Conservation (phyloP, 768 basidiomycete species). For the Boletus sensibilis region DNA sequence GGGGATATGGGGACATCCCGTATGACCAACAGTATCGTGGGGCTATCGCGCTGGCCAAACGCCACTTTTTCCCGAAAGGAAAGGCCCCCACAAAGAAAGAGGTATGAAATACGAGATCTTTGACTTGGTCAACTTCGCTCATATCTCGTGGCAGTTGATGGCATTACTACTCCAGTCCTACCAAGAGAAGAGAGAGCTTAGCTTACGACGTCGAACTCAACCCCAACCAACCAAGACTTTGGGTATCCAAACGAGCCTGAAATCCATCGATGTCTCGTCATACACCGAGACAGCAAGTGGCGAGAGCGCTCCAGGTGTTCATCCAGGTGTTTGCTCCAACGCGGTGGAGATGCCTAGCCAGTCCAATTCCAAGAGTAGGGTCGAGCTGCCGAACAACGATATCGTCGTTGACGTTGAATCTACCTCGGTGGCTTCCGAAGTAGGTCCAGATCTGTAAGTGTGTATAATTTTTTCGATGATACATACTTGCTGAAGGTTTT, state of each 20-base stretch:
- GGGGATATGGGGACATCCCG: constrained; percentile 29
- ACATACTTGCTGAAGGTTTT: neutral
- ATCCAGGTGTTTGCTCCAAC: neutral
- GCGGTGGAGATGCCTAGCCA: neutral
- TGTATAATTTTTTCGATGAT: neutral
- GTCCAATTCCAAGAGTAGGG: neutral
- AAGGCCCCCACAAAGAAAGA: constrained; percentile 25
- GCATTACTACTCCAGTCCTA: constrained; percentile 24
- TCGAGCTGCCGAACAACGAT: neutral
- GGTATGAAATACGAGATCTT: constrained; percentile 7
- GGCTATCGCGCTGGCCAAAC: constrained; percentile 28
- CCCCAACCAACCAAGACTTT: constrained; percentile 14
- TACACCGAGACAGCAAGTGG: neutral
- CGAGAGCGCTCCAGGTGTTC: neutral
- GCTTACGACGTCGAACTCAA: neutral
- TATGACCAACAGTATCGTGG: constrained; percentile 29
- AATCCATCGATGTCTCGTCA: neutral
- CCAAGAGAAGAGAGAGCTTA: constrained; percentile 21
- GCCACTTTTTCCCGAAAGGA: constrained; percentile 28
- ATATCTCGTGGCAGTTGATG: constrained; percentile 19
- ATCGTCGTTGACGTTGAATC: neutral
- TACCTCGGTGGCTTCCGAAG: neutral
- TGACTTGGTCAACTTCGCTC: neutral
- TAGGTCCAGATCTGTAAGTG: constrained; percentile 11
- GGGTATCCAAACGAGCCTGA: constrained; percentile 22